phyloP scores from a whole-genome alignment of 306 rosid species.

The Vigna reflexopilosa region DNA sequence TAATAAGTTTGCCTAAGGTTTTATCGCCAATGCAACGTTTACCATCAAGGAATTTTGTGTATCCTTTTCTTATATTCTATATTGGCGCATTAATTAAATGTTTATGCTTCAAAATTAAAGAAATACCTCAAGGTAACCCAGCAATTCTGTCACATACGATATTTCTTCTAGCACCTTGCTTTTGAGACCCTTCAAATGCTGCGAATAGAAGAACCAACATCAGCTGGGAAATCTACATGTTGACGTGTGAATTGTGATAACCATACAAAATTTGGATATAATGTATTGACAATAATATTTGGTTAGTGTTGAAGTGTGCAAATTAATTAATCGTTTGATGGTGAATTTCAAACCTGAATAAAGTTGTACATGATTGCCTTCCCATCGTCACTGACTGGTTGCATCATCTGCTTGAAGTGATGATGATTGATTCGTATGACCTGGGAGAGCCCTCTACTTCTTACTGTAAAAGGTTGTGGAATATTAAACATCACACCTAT shows the following conservation, averaged over 20 bases:
- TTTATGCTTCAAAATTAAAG: constrained; percentile 17
- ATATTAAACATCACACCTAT: constrained; percentile 76
- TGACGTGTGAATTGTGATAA: constrained; percentile 20
- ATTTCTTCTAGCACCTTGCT: constrained; percentile 64
- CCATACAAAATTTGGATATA: constrained; percentile 33
- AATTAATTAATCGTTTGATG: constrained; percentile 19
- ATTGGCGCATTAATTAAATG: background rate
- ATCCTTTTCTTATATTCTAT: constrained; percentile 19
- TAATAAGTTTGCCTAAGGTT: constrained; percentile 6
- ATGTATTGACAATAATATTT: constrained; percentile 22
- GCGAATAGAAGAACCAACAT: constrained; percentile 49
- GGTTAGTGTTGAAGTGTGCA: constrained; percentile 24
- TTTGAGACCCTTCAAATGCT: constrained; percentile 66
- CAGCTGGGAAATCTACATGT: constrained; percentile 37
- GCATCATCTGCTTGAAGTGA: constrained; percentile 81
- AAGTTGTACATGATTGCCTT: constrained; percentile 70
- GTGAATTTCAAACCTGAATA: constrained; percentile 59
- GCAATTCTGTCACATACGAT: constrained; percentile 62
- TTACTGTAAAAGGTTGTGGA: constrained; percentile 88
- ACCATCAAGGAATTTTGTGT: constrained; percentile 1
- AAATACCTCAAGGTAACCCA: constrained; percentile 69
- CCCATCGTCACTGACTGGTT: constrained; percentile 68
- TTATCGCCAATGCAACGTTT: constrained; percentile 4
- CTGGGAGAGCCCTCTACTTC: constrained; percentile 80
- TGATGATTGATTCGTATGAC: constrained; percentile 74